Evolutionary conservation across 1,284 basidiomycete genomes (phyloP).

Genomic region (Heterobasidion annosum): DNA sequence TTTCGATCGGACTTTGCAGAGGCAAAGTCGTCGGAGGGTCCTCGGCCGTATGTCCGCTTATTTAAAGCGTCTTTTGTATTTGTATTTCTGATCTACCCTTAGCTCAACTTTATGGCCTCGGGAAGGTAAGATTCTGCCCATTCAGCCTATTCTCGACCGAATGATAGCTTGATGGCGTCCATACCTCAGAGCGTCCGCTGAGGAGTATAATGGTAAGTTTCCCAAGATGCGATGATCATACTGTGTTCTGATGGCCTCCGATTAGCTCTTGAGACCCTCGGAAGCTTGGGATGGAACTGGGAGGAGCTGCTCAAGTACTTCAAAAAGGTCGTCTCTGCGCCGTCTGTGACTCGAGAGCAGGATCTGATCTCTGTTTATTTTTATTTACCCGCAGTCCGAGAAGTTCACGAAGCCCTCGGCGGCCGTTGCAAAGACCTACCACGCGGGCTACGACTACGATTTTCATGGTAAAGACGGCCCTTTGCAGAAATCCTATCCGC

Average conservation of each 20-base stretch:
- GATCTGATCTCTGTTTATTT: not conserved
- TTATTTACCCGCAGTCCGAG: not conserved
- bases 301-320: conserved; percentile 2
- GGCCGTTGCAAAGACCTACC: not conserved
- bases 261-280: conserved; percentile 6
- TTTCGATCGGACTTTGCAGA: not conserved
- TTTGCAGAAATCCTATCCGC: not conserved
- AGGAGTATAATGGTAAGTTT: conserved; percentile 1
- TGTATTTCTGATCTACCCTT: not conserved
- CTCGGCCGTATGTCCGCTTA: conserved; percentile 1
- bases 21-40: conserved; percentile 5
- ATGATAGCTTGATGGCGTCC: not conserved
- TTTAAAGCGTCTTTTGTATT: not conserved
- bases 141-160: not conserved
- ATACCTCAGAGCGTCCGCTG: not conserved
- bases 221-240: not conserved
- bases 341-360: not conserved
- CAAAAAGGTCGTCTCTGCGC: conserved; percentile 2
- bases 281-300: conserved; percentile 11
- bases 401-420: not conserved
- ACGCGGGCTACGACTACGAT: not conserved
- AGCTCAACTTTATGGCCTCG: conserved; percentile 1
- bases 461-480: conserved; percentile 4
- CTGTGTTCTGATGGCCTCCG: not conserved
- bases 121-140: not conserved